Evolutionary conservation across 2,329 filamentous ascomycete genomes (phyloP), one percentile per base, ranked within the genome.

Genomic region (Arthrocladium fulminans): DNA sequence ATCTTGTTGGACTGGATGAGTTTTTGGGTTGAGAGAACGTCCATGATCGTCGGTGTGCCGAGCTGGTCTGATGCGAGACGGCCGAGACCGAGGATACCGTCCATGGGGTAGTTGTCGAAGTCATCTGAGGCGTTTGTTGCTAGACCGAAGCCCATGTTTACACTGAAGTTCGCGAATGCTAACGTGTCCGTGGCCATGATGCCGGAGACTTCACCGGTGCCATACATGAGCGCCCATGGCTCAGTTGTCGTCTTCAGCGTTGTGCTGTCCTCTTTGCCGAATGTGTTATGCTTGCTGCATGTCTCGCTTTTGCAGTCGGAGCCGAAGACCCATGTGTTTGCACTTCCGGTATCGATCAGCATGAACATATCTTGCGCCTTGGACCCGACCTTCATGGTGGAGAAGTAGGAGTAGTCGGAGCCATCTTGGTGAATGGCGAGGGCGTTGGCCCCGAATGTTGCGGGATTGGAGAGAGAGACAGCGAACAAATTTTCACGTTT

Each of bases 281-380:
- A 90, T 0, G 75, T 79, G 59, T 80, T 80, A 63, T 94, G 88
- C 56, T 73, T 70, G 24, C 67, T 62, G 63, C 88, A 95, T 3
- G 86, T 77, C 20, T 73, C 65, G 2, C 79, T 79, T 13, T 64
- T 73, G 68, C 88, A 95, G 47, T 74, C 68, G 13, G 79, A 71
- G 24, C 82, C 78, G 79, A 92, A 92, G 17, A 94, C 79, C 88
- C 88, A 95, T 10, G 83, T 88, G 50, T 86, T 87, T 15, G 73
- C 70, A 12, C 74, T 73, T 6, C 74, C 76, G 1, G 74, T 74
- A 58, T 79, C 76, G 12, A 79, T 58, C 47, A 77, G 61, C 61
- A 79, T 66, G 60, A 72, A 72, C 64, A 77, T 75, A 39, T 69
- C 64, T 56, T 75, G 65, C 30, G 67, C 65, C 50, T 70, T 65